These are phyloP conservation scores for Fraxinus pennsylvanica DNA, from an alignment of 257 asterid species.

Conservation along the genomic window DNA sequence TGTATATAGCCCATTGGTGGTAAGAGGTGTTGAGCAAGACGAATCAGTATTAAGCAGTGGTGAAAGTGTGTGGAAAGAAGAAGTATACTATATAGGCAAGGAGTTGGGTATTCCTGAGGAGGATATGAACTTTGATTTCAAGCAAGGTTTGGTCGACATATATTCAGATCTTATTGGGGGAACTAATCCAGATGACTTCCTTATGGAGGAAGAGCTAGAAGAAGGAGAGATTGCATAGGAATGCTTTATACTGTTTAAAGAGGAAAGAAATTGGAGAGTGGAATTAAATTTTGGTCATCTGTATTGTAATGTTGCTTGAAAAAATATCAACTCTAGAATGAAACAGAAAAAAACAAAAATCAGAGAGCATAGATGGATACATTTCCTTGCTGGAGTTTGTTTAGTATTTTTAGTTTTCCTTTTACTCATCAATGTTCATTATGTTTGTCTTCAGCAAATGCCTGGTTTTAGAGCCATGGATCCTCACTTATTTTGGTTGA, in stretches of 20 bases:
- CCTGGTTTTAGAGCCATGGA: too few species aligned
- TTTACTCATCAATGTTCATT: too few species aligned
- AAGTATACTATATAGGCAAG: slow-evolving; percentile 17
- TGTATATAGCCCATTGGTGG: slow-evolving; percentile 22
- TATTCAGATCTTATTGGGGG: slow-evolving; percentile 37
- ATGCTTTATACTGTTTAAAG: neutral
- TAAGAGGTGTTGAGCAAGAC: slow-evolving; percentile 20
- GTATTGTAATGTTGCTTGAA: neutral
- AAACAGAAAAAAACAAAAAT: too few species aligned
- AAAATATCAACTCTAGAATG: too few species aligned
- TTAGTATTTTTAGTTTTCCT: too few species aligned
- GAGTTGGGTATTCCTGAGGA: slow-evolving; percentile 43
- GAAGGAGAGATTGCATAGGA: slow-evolving; percentile 4
- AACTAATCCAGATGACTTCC: slow-evolving; percentile 32
- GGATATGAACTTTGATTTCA: slow-evolving; percentile 48
- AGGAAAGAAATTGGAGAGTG: neutral
- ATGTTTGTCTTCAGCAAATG: too few species aligned
- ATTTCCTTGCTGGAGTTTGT: too few species aligned
- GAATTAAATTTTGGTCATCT: neutral
- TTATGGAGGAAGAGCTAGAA: slow-evolving; percentile 19
- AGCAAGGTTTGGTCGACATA: slow-evolving; percentile 36
- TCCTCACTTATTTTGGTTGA: too few species aligned
- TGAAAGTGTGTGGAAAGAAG: neutral
- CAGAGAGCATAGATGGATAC: too few species aligned
- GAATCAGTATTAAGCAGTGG: slow-evolving; percentile 16